Evolutionary conservation across 176 grass and related monocot species (phyloP).

Genomic region (Lolium rigidum): DNA sequence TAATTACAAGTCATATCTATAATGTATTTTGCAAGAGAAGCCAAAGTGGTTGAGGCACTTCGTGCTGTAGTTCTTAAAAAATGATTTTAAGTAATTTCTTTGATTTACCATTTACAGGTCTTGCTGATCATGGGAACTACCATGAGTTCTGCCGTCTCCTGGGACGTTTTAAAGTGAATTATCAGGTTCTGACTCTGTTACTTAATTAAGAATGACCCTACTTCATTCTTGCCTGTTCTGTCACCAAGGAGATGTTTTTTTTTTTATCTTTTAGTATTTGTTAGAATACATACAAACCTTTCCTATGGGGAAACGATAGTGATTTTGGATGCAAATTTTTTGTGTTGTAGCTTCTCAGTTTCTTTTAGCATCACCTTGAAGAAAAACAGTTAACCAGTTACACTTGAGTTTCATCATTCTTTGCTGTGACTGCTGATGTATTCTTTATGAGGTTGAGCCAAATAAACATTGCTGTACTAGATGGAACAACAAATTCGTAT

Average conservation of each 20-base stretch:
- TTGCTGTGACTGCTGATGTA: constrained; percentile 26
- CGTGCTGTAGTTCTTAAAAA: background rate
- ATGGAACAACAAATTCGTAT: background rate
- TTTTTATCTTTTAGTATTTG: constrained; percentile 9
- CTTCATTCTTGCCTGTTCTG: constrained; percentile 36
- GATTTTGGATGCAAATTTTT: constrained; percentile 12
- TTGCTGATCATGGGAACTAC: constrained; percentile 99
- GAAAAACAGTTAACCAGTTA: constrained; percentile 10
- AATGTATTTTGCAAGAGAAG: constrained; percentile 7
- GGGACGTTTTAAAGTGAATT: constrained; percentile 98
- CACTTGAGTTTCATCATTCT: background rate
- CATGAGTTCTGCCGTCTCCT: constrained; percentile 97
- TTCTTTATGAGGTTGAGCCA: constrained; percentile 26
- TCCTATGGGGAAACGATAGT: constrained; percentile 6
- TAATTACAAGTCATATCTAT: constrained; percentile 20
- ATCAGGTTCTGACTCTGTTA: constrained; percentile 59
- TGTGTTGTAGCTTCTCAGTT: background rate
- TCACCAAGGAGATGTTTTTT: constrained; percentile 28
- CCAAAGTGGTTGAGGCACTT: background rate
- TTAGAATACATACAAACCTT: background rate
- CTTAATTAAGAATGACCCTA: constrained; percentile 34
- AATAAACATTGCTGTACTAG: constrained; percentile 20
- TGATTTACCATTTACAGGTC: constrained; percentile 57
- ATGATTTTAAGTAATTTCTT: constrained; percentile 35
- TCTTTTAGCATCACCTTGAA: background rate